Percentiles rank a stretch among this genome's conserved stretches.
These are phyloP conservation scores for Erodium moschatum DNA, from an alignment of 441 rosid species.

Conservation along the genomic window DNA sequence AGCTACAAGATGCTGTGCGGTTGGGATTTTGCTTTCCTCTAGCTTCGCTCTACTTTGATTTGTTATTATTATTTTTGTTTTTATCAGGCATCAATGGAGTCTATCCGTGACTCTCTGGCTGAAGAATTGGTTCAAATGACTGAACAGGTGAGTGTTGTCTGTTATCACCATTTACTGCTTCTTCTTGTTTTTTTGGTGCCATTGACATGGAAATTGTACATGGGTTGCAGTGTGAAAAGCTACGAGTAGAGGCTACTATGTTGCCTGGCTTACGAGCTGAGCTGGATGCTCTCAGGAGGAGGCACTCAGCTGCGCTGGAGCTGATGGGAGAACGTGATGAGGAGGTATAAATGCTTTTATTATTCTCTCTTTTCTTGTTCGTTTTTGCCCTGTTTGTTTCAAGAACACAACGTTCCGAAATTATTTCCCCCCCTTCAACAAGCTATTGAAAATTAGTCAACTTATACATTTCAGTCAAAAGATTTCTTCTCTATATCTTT, in stretches of 20 bases:
- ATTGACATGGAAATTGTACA: not conserved
- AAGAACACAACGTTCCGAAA: not conserved
- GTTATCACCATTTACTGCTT: not conserved
- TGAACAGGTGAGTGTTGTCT: conserved; percentile 48
- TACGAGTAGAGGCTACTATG: conserved; percentile 55
- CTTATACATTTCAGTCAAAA: not conserved
- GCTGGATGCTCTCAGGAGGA: conserved; percentile 78
- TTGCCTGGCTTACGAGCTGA: conserved; percentile 83
- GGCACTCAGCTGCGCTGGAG: conserved; percentile 95
- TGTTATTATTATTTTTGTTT: conserved; percentile 17
- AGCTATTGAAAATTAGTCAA: not conserved
- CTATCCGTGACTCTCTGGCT: conserved; percentile 91
- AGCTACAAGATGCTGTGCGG: not conserved
- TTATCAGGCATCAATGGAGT: conserved; percentile 77
- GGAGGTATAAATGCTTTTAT: conserved; percentile 44
- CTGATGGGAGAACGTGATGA: conserved; percentile 99
- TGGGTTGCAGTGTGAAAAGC: conserved; percentile 69
- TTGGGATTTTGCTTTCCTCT: not conserved
- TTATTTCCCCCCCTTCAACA: not conserved
- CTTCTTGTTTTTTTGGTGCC: not conserved
- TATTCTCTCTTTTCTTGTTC: not conserved
- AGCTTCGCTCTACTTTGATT: not conserved
- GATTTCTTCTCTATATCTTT: not conserved
- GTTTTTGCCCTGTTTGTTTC: not conserved
- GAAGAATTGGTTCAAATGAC: conserved; percentile 96